Conservation (phyloP, 2,329 filamentous ascomycete genomes). For the Ophiostoma australiae region DNA sequence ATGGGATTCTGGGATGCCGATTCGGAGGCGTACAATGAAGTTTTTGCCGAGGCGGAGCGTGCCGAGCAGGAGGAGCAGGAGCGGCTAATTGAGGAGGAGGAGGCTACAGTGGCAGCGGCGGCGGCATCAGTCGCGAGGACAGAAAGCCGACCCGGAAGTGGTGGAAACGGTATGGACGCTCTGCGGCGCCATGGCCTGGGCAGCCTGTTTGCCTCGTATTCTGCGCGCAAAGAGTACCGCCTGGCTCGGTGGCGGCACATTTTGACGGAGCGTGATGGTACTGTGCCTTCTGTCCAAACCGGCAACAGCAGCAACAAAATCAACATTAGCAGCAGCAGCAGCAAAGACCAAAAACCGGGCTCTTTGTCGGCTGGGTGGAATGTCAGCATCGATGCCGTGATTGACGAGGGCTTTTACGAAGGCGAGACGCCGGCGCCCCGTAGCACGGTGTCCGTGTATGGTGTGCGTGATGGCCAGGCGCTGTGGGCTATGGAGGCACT, state of each 20-base stretch:
- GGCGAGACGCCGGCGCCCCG: constrained; percentile 42
- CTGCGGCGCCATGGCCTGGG: constrained; percentile 21
- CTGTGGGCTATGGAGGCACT: constrained; percentile 33
- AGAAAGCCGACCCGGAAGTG: background rate
- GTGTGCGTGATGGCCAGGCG: constrained; percentile 53
- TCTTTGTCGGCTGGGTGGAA: constrained; percentile 11
- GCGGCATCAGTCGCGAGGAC: background rate
- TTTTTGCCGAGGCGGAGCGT: constrained; percentile 23
- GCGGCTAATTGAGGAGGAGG: background rate
- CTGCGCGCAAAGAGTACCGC: constrained; percentile 24
- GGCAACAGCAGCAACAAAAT: background rate
- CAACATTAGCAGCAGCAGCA: no score
- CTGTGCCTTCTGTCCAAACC: background rate
- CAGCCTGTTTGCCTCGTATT: constrained; percentile 22
- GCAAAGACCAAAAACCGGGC: background rate
- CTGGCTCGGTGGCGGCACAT: constrained; percentile 27
- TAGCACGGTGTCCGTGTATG: constrained; percentile 45
- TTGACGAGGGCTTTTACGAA: constrained; percentile 24
- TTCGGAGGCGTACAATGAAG: constrained; percentile 22
- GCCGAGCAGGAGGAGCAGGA: constrained; percentile 15
- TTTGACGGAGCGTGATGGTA: constrained; percentile 24
- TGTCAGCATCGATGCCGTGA: constrained; percentile 22
- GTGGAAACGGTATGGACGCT: background rate
- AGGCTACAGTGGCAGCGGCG: background rate
- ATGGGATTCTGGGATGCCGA: constrained; percentile 29